Percentiles rank a stretch among this genome's conserved stretches.
Evolutionary conservation across 768 basidiomycete genomes (phyloP).

Genomic region (Suillus discolor): DNA sequence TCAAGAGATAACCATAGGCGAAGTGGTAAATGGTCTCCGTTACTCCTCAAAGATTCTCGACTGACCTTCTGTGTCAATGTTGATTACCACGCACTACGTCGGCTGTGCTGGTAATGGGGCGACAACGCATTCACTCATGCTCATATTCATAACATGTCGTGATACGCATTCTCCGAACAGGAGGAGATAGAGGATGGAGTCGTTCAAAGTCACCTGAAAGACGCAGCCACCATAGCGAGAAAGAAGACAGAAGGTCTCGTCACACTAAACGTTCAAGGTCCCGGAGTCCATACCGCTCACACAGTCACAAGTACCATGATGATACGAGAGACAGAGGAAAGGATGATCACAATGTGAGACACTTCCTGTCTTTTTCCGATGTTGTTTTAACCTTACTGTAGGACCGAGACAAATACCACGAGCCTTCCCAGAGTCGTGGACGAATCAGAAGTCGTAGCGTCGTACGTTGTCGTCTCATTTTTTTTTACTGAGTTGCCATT

Average conservation of each 20-base stretch:
- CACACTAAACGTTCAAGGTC: conserved; percentile 26
- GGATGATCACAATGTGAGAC: conserved; percentile 2
- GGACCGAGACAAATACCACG: conserved; percentile 15
- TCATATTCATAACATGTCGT: conserved; percentile 4
- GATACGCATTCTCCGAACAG: conserved; percentile 15
- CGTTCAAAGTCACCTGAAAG: conserved; percentile 29
- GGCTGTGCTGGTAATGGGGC: conserved; percentile 22
- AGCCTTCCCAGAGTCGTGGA: conserved; percentile 8
- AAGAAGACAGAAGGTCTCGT: conserved; percentile 12
- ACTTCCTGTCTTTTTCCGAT: not conserved
- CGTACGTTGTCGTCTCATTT: conserved; percentile 23
- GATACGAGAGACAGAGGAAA: conserved; percentile 9
- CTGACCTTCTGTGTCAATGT: conserved; percentile 26
- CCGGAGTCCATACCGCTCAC: conserved; percentile 18
- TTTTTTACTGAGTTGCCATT: conserved; percentile 14
- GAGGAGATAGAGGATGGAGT: conserved; percentile 21
- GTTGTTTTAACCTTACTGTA: not conserved
- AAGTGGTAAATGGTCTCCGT: conserved; percentile 26
- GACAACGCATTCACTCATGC: conserved; percentile 10
- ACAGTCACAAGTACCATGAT: conserved; percentile 5
- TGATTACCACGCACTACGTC: conserved; percentile 24
- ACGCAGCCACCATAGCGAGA: conserved; percentile 13
- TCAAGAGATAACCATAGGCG: conserved; percentile 14
- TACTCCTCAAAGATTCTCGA: conserved; percentile 9
- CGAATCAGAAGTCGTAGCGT: conserved; percentile 27